A percentile compares a stretch with the other conserved stretches of the same genome.
These are phyloP conservation scores for Dactylellina drechsleri DNA, from an alignment of 2,329 filamentous ascomycete species.

Conservation along the genomic window DNA sequence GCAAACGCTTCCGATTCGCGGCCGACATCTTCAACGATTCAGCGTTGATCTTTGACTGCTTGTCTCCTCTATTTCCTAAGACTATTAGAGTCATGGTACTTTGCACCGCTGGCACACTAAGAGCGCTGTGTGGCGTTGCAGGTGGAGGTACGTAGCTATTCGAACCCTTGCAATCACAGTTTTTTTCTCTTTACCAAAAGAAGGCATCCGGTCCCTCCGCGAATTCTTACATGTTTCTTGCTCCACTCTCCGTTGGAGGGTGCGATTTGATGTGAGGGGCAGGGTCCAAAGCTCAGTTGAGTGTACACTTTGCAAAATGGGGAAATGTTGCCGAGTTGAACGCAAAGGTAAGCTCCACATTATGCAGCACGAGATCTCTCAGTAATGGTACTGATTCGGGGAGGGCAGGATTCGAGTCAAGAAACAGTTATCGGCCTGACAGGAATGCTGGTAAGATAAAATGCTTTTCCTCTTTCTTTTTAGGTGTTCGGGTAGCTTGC, in stretches of 20 bases:
- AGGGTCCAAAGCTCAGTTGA: conserved; percentile 88
- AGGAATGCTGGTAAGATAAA: conserved; percentile 75
- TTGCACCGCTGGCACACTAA: conserved; percentile 70
- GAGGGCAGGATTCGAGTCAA: conserved; percentile 81
- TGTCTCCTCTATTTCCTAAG: conserved; percentile 78
- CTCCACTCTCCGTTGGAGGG: not conserved
- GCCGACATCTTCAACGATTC: conserved; percentile 90
- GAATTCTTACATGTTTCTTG: conserved; percentile 4
- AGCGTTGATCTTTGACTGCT: conserved; percentile 84
- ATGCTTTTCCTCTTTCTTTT: conserved; percentile 23
- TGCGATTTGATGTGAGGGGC: conserved; percentile 17
- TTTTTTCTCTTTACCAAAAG: conserved; percentile 27
- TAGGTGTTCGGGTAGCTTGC: not conserved
- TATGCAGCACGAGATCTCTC: conserved; percentile 31
- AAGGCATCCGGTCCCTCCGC: conserved; percentile 45
- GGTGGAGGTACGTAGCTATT: conserved; percentile 67
- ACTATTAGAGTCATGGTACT: conserved; percentile 68
- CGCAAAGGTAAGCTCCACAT: conserved; percentile 66
- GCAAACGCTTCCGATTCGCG: conserved; percentile 86
- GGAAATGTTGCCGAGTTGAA: conserved; percentile 94
- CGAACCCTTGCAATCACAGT: not conserved
- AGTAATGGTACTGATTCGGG: conserved; percentile 35
- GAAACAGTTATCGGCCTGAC: conserved; percentile 91
- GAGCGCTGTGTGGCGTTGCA: conserved; percentile 84
- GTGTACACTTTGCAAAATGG: conserved; percentile 86